Percentiles rank a stretch among this genome's conserved stretches.
Conservation (phyloP, 1,284 basidiomycete genomes). For the Ustilago hordei region DNA sequence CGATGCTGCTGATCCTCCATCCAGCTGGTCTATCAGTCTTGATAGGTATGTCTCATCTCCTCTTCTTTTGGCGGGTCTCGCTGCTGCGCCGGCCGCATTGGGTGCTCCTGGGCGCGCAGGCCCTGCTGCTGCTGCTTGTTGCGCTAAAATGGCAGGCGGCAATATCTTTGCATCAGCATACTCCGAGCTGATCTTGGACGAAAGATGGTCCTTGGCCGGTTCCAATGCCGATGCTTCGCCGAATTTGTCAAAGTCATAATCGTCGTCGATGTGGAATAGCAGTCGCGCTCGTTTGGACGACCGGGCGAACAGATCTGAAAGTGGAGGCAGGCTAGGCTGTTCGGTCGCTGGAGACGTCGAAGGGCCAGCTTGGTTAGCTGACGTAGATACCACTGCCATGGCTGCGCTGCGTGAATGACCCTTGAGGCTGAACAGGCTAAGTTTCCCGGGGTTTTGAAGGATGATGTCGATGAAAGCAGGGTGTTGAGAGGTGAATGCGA, state of each 20-base stretch:
- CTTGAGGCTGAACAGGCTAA: not conserved
- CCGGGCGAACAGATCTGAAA: slow-evolving; percentile 45
- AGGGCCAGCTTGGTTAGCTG: slow-evolving; percentile 22
- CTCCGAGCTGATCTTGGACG: slow-evolving; percentile 82
- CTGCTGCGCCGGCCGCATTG: slow-evolving; percentile 10
- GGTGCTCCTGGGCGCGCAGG: slow-evolving; percentile 35
- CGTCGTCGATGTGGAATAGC: slow-evolving; percentile 43
- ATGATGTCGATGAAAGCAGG: not conserved
- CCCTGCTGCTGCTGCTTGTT: slow-evolving; percentile 84
- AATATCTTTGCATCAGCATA: slow-evolving; percentile 88
- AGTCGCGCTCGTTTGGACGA: slow-evolving; percentile 47
- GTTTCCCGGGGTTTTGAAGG: not conserved
- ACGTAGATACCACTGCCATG: slow-evolving; percentile 21
- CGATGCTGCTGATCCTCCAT: slow-evolving; percentile 22
- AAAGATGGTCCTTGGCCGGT: slow-evolving; percentile 70
- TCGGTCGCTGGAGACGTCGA: slow-evolving; percentile 16
- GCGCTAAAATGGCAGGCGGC: slow-evolving; percentile 82
- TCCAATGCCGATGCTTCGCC: slow-evolving; percentile 31
- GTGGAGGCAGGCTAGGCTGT: slow-evolving; percentile 32
- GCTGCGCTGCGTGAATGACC: not conserved
- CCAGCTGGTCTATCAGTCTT: slow-evolving; percentile 43
- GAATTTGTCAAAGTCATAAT: slow-evolving; percentile 47
- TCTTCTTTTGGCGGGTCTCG: slow-evolving; percentile 19
- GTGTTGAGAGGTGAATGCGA: not conserved
- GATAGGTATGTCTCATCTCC: slow-evolving; percentile 31